A percentile compares a stretch with the other conserved stretches of the same genome.
Evolutionary conservation across 2,329 filamentous ascomycete species (phyloP).

Genomic region (Monosporascus sp.): DNA sequence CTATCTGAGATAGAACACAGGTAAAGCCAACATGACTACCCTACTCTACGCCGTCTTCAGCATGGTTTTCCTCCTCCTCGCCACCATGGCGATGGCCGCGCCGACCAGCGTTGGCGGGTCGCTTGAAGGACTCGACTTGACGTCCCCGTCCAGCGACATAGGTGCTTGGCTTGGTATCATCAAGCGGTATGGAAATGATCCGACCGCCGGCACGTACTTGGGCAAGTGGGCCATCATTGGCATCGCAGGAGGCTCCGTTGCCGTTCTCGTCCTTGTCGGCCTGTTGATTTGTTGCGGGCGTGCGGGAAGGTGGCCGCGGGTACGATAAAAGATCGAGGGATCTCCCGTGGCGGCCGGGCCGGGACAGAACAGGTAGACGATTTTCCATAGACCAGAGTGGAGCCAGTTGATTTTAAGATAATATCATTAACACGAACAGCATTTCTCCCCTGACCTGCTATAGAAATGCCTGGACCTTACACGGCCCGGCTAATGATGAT

Average conservation of each 20-base stretch:
- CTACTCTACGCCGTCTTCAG: background rate
- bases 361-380: no score
- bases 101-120: background rate
- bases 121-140: background rate
- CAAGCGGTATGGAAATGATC: background rate
- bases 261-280: background rate
- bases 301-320: background rate
- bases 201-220: background rate
- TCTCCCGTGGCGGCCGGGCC: background rate
- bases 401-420: no score
- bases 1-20: background rate
- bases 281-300: background rate
- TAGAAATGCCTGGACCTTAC: no score
- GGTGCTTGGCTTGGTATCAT: background rate
- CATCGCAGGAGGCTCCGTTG: background rate
- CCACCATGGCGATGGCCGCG: background rate
- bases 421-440: no score
- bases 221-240: background rate
- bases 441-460: no score
- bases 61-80: background rate
- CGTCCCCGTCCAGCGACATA: background rate
- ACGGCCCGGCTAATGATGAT: no score
- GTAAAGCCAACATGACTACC: background rate
- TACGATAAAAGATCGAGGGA: background rate
- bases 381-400: no score